phyloP scores from a whole-genome alignment of 1,139 yeast genomes.

The Yamadazyma oceani region DNA sequence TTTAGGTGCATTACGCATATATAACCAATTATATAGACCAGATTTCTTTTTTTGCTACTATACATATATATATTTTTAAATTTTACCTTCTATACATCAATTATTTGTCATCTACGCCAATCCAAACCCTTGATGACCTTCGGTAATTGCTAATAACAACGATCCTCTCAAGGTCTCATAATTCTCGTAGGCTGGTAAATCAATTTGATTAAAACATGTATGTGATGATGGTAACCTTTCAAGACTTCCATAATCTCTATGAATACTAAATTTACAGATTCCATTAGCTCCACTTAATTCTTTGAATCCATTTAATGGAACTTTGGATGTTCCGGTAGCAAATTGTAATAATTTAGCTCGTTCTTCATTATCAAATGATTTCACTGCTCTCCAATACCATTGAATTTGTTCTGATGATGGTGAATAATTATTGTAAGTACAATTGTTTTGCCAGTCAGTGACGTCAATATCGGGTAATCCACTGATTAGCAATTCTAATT shows the following conservation, averaged over 20 bases:
- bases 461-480: conserved; percentile 97
- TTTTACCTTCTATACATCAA: no score
- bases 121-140: conserved; percentile 97
- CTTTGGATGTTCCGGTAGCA: conserved; percentile 97
- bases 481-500: conserved; percentile 84
- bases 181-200: conserved; percentile 87
- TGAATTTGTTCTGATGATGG: conserved; percentile 85
- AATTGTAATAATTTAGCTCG: conserved; percentile 91
- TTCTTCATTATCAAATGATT: conserved; percentile 91
- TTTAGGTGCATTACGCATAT: no score
- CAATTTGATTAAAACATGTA: conserved; percentile 94
- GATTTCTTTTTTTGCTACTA: no score
- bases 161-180: conserved; percentile 85
- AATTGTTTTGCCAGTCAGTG: conserved; percentile 90
- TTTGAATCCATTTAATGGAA: conserved; percentile 91
- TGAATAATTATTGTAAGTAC: conserved; percentile 80
- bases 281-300: conserved; percentile 90
- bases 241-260: conserved; percentile 81
- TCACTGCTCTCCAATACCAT: conserved; percentile 98
- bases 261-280: conserved; percentile 82
- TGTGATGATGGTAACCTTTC: conserved; percentile 94
- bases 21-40: no score
- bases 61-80: no score
- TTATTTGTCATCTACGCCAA: conserved; percentile 60
- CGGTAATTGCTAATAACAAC: conserved; percentile 80